Percentiles rank a stretch among this genome's conserved stretches.
phyloP scores from a whole-genome alignment of 495 filamentous ascomycete species.

The Hyaloscypha hepaticicola region DNA sequence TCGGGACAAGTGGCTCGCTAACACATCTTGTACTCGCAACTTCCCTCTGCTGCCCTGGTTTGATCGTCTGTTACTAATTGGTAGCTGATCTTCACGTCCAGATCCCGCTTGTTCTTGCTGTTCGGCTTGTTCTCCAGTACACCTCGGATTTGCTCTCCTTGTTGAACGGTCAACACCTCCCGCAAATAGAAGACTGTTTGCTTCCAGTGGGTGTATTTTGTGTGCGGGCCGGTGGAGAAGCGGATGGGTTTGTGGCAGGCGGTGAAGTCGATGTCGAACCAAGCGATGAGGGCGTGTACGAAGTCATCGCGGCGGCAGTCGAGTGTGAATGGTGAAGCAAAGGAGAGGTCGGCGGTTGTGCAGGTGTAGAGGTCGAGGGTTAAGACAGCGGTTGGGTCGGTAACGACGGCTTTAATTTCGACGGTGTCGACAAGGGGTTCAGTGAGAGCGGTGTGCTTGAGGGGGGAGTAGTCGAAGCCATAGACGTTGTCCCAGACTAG shows the following conservation, averaged over 20 bases:
- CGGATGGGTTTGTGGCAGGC: slow-evolving; percentile 85
- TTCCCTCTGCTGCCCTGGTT: slow-evolving; percentile 64
- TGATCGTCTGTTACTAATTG: slow-evolving; percentile 71
- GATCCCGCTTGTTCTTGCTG: slow-evolving; percentile 87
- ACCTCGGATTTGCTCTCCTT: slow-evolving; percentile 71
- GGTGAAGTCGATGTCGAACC: slow-evolving; percentile 98
- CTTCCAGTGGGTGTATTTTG: slow-evolving; percentile 94
- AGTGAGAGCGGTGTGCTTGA: slow-evolving; percentile 67
- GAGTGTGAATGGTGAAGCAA: slow-evolving; percentile 64
- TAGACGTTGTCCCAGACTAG: slow-evolving; percentile 81
- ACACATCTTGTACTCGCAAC: slow-evolving; percentile 89
- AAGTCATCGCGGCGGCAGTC: slow-evolving; percentile 78
- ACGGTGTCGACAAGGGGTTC: slow-evolving; percentile 73
- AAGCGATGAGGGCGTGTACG: slow-evolving; percentile 92
- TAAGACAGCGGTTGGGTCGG: slow-evolving; percentile 64
- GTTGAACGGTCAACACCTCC: slow-evolving; percentile 80
- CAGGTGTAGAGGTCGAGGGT: slow-evolving; percentile 73
- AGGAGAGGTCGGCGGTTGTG: slow-evolving; percentile 62
- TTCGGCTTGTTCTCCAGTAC: slow-evolving; percentile 82
- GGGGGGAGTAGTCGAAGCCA: slow-evolving; percentile 72
- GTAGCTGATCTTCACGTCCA: slow-evolving; percentile 89
- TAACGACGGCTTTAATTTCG: slow-evolving; percentile 72
- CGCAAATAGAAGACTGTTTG: slow-evolving; percentile 89
- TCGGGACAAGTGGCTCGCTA: slow-evolving; percentile 32
- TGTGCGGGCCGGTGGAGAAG: slow-evolving; percentile 86